These are phyloP conservation scores for Hypoxylon sp. DNA, from an alignment of 2,329 filamentous ascomycete genomes.

Conservation along the genomic window DNA sequence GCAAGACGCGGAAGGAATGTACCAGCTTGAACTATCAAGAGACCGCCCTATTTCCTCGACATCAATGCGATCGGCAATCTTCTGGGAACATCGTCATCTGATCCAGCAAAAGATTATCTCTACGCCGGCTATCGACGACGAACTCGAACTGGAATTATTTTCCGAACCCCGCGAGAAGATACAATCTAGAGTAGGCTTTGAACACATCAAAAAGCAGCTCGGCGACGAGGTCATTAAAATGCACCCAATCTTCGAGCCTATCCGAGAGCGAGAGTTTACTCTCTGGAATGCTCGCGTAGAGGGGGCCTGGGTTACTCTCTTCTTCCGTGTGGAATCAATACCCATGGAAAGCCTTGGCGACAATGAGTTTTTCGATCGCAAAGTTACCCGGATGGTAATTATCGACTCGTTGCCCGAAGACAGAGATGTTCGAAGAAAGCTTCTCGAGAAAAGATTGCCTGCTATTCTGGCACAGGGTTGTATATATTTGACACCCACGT, in stretches of 20 bases:
- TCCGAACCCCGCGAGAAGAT: slow-evolving; percentile 1
- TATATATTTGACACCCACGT: slow-evolving; percentile 26
- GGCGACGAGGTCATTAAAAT: background rate
- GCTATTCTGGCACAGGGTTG: slow-evolving; percentile 43
- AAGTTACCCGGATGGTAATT: slow-evolving; percentile 43
- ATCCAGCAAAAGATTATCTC: slow-evolving; percentile 35
- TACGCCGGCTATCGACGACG: slow-evolving; percentile 44
- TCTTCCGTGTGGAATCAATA: slow-evolving; percentile 29
- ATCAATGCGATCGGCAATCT: slow-evolving; percentile 46
- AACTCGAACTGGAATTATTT: slow-evolving; percentile 46
- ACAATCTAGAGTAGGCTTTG: slow-evolving; percentile 20
- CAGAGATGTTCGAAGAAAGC: slow-evolving; percentile 16
- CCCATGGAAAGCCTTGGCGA: background rate
- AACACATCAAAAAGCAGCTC: slow-evolving; percentile 20
- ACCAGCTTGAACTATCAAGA: slow-evolving; percentile 44
- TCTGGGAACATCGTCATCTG: slow-evolving; percentile 50
- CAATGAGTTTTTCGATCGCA: slow-evolving; percentile 20
- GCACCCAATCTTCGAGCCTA: slow-evolving; percentile 45
- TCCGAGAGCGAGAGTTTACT: slow-evolving; percentile 46
- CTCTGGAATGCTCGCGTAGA: slow-evolving; percentile 43
- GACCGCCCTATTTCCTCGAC: slow-evolving; percentile 34
- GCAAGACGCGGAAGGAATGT: slow-evolving; percentile 42
- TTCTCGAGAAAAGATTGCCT: slow-evolving; percentile 30
- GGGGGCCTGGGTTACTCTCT: slow-evolving; percentile 46
- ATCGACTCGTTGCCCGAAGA: slow-evolving; percentile 39